Conservation (phyloP, 305 asterid species). For the Fraxinus sp. region DNA sequence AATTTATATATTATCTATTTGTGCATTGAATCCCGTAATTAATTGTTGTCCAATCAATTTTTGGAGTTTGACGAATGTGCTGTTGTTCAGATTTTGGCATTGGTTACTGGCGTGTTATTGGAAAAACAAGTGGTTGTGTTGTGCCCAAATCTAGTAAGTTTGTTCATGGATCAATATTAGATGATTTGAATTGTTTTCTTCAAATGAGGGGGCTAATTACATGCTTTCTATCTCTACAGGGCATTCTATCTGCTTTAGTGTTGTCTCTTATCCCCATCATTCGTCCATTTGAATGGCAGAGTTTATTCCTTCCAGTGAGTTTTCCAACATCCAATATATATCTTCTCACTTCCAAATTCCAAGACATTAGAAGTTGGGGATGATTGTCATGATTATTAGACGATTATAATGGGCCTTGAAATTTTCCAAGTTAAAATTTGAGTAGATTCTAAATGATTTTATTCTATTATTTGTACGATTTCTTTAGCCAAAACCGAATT, state of each 20-base stretch:
- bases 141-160: constrained; percentile 88
- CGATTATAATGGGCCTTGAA: neutral
- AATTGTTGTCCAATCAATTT: constrained; percentile 10
- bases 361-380: neutral
- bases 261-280: constrained; percentile 83
- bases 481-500: constrained; percentile 17
- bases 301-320: constrained; percentile 94
- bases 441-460: neutral
- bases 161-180: constrained; percentile 10
- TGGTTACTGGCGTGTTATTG: constrained; percentile 75
- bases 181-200: constrained; percentile 12
- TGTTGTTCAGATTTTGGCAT: constrained; percentile 60
- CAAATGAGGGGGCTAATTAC: constrained; percentile 23
- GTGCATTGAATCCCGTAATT: constrained; percentile 3
- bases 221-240: constrained; percentile 47
- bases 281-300: constrained; percentile 98
- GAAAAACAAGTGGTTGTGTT: constrained; percentile 80
- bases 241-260: constrained; percentile 80
- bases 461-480: neutral
- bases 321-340: constrained; percentile 25
- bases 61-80: constrained; percentile 19
- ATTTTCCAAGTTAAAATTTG: neutral
- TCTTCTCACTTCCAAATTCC: constrained; percentile 13
- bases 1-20: neutral
- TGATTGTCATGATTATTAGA: neutral